Percentiles rank a stretch among this genome's conserved stretches.
These are phyloP conservation scores for Corynascus novoguineensis DNA, from an alignment of 495 filamentous ascomycete species.

Conservation along the genomic window DNA sequence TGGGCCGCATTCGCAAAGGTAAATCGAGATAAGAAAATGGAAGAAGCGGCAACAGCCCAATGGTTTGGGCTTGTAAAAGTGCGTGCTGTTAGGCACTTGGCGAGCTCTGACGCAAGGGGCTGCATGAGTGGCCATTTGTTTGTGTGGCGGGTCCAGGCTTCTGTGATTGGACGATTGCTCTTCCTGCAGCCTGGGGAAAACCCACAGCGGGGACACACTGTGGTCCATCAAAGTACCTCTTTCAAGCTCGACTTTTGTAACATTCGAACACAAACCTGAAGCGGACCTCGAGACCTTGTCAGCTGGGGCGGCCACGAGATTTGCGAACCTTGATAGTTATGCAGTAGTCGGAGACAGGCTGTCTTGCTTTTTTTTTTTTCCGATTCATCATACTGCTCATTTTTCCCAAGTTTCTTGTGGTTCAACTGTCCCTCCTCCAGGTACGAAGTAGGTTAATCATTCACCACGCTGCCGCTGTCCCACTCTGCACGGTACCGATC, in stretches of 20 bases:
- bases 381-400: not conserved
- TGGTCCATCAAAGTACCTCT: no score
- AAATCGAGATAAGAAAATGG: slow-evolving; percentile 7
- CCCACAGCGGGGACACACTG: not conserved
- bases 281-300: not conserved
- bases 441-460: no score
- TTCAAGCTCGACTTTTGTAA: not conserved
- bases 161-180: not conserved
- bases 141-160: slow-evolving; percentile 11
- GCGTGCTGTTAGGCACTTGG: not conserved
- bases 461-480: no score
- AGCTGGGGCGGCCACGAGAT: not conserved
- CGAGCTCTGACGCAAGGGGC: slow-evolving; percentile 19
- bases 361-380: no score
- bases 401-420: not conserved
- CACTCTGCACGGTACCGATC: no score
- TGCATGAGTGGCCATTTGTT: slow-evolving; percentile 16
- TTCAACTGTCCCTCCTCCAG: no score
- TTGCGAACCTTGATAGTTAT: not conserved
- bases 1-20: not conserved
- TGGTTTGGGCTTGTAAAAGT: no score
- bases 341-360: not conserved
- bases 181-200: slow-evolving; percentile 8
- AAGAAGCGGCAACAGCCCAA: slow-evolving; percentile 3
- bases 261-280: not conserved